These are phyloP conservation scores for Alternaria ethzedia DNA, from an alignment of 2,329 filamentous ascomycete genomes.

Conservation along the genomic window DNA sequence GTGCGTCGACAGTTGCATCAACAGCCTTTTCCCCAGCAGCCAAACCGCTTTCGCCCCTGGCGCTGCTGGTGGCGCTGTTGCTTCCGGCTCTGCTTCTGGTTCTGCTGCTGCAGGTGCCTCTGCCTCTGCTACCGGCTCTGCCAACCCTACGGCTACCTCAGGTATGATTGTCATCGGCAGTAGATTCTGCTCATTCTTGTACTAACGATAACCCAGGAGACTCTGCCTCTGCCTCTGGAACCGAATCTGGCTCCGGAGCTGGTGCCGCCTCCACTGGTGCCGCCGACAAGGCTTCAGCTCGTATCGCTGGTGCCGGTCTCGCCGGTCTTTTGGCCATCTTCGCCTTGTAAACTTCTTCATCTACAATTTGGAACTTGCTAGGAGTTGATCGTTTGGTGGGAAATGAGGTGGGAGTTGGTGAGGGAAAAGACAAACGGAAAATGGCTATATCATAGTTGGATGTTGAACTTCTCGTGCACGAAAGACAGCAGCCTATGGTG, in stretches of 20 bases:
- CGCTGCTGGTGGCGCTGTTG: conserved; percentile 30
- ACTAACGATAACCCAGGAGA: background rate
- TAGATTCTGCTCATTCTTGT: background rate
- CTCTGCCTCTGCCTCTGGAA: conserved; percentile 21
- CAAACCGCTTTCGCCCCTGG: conserved; percentile 37
- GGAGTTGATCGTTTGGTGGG: background rate
- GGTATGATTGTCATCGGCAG: conserved; percentile 3
- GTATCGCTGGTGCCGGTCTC: conserved; percentile 43
- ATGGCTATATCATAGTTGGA: background rate
- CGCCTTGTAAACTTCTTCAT: conserved; percentile 39
- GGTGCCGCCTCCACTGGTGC: conserved; percentile 35
- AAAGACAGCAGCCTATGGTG: background rate
- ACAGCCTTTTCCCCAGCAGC: conserved; percentile 55
- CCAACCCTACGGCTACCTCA: background rate
- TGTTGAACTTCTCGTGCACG: background rate
- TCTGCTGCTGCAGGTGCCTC: conserved; percentile 26
- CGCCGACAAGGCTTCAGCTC: conserved; percentile 37
- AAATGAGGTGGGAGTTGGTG: background rate
- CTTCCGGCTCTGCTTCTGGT: conserved; percentile 29
- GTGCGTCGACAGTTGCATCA: conserved; percentile 59
- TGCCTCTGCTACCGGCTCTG: conserved; percentile 23
- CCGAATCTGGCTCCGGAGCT: conserved; percentile 31
- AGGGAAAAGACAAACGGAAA: background rate
- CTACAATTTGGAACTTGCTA: background rate
- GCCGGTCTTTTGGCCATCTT: conserved; percentile 48